Evolutionary conservation across 2,329 filamentous ascomycete species (phyloP), one percentile per base, ranked within the genome.

Genomic region (Fusarium coicis): DNA sequence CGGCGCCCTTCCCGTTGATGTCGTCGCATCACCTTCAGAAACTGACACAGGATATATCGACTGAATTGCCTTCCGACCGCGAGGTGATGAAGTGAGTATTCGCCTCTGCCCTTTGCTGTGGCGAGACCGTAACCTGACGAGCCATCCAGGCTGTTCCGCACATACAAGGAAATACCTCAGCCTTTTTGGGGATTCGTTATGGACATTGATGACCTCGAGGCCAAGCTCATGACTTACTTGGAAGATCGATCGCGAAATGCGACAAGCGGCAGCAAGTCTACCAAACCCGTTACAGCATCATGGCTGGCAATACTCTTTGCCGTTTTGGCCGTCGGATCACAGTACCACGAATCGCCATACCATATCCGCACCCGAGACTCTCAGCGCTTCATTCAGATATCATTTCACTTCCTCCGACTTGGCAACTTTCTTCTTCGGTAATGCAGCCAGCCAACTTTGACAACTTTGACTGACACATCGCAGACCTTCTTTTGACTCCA

Each of bases 101-200:
- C 30, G 6, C 26, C 23, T 21, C 7, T 18, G 15, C 18, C 28
- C 46, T 36, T 28, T 15, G 12, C 40, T 40, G 32, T 44, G 30
- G 26, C 34, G 23, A 34, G 28, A 18, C 15, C 14, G 23, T 54
- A 43, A 55, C 36, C 47, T 75, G 37, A 70, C 71, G 67, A 60
- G 37, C 32, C 43, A 26, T 52, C 14, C 64, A 91, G 90, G 75
- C 83, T 91, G 11, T 92, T 92, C 76, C 87, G 88, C 49, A 89
- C 89, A 4, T 92, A 92, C 81, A 91, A 91, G 78, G 89, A 92
- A 76, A 90, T 91, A 30, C 88, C 90, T 4, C 90, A 92, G 54
- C 89, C 89, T 4, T 92, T 92, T 73, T 92, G 90, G 90, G 90
- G 90, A 4, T 90, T 92, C 55, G 88, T 92, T 23, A 87, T 91